phyloP scores from a whole-genome alignment of 2,329 filamentous ascomycete species.

The Didymella pinodella region DNA sequence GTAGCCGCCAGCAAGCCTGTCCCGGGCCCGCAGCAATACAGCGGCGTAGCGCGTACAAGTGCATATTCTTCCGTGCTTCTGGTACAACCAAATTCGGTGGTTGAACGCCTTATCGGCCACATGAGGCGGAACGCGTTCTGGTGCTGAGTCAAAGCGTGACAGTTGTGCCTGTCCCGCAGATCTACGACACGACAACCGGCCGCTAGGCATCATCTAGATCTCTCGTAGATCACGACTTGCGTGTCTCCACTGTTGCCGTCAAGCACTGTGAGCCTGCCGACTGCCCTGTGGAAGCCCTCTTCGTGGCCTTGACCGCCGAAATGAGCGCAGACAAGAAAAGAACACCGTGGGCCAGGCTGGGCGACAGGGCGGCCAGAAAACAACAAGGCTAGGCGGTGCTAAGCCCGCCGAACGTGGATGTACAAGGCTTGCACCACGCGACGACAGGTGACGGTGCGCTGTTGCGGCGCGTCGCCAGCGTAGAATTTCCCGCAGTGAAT shows the following conservation, averaged over 20 bases:
- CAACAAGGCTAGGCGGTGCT: slow-evolving; percentile 21
- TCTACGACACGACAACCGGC: slow-evolving; percentile 36
- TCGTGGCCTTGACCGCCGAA: slow-evolving; percentile 20
- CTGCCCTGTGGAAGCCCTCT: slow-evolving; percentile 24
- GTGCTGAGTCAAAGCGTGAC: slow-evolving; percentile 26
- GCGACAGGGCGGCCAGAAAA: slow-evolving; percentile 17
- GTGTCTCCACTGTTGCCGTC: slow-evolving; percentile 21
- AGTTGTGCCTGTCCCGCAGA: slow-evolving; percentile 29
- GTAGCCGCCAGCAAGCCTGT: slow-evolving; percentile 46
- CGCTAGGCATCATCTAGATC: slow-evolving; percentile 35
- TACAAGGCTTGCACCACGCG: slow-evolving; percentile 32
- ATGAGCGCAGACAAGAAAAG: slow-evolving; percentile 7
- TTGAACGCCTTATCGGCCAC: slow-evolving; percentile 24
- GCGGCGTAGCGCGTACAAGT: slow-evolving; percentile 38
- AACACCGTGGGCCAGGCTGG: neutral
- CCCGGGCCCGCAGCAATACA: slow-evolving; percentile 34
- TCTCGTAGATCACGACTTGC: slow-evolving; percentile 20
- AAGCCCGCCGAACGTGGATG: slow-evolving; percentile 30
- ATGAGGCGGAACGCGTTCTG: slow-evolving; percentile 21
- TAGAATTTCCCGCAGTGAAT: slow-evolving; percentile 27
- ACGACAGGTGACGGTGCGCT: slow-evolving; percentile 45
- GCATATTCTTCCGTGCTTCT: slow-evolving; percentile 29
- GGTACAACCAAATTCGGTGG: slow-evolving; percentile 23
- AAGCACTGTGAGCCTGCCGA: slow-evolving; percentile 37
- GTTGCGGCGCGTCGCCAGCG: slow-evolving; percentile 39